Evolutionary conservation across 108 stramenopile genomes (phyloP), one percentile per base, ranked within the genome.

Genomic region (Cyclotella cryptica): DNA sequence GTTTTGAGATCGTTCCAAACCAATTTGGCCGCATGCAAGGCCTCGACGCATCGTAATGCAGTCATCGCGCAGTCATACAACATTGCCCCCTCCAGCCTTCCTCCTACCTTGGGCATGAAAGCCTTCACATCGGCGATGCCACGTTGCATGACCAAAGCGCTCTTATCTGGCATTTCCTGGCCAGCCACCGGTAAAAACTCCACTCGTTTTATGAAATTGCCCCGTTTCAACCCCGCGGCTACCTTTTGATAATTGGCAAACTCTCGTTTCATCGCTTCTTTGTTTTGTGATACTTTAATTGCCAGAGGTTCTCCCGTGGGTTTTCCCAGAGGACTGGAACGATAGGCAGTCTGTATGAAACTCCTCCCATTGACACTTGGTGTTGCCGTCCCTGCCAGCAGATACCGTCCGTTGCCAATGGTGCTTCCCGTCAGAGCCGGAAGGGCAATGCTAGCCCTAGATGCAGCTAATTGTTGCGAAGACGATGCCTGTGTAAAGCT

Each of bases 1-100:
- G 90, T 88, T 70, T 96, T 96, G 60, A 94, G 68, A 72, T 96
- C 96, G 29, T 93, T 96, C 96, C 96, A 96, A 13, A 96, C 96
- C 60, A 96, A 65, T 39, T 81, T 77, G 3, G 88, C 85, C 26
- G 75, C 74, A 76, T 94, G 92, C 55, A 94, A 57, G 0, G 89
- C 92, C 69, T 94, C 88, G 29, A 93, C 75, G 59, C 92, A 93
- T 62, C 82, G 87, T 13, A 89, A 77, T 18, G 88, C 93, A 40
- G 93, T 88, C 14, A 83, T 41, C 10, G 89, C 90, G 45, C 89
- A 89, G 65, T 94, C 91, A 0, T 88, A 78, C 44, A 96, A 42
- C 62, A 85, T 81, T 64, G 84, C 80, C 21, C 93, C 93, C 68
- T 88, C 78, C 7, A 96, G 57, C 39, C 71, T 67, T 8, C 85